Evolutionary conservation across 2,329 filamentous ascomycete genomes (phyloP).

Genomic region (Rhexocercosporidium sp.): DNA sequence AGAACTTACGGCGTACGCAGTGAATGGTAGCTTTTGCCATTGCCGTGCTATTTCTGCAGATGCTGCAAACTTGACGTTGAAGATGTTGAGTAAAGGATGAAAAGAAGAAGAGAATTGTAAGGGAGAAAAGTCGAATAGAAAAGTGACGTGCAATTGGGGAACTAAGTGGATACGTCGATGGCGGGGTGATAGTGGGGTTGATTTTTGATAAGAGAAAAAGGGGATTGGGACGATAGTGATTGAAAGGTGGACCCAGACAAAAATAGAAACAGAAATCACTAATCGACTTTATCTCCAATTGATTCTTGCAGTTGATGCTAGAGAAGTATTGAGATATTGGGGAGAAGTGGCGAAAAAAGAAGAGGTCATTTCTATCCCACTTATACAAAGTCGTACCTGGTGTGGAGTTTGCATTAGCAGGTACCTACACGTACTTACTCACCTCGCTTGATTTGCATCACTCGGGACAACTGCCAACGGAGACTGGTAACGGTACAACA

Average conservation of each 20-base stretch:
- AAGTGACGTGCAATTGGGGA: not conserved
- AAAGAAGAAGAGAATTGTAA: too few species aligned
- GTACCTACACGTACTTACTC: not conserved
- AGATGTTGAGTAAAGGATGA: not conserved
- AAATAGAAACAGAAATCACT: not conserved
- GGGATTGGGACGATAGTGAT: not conserved
- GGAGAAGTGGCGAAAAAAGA: not conserved
- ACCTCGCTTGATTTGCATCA: not conserved
- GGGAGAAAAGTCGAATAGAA: not conserved
- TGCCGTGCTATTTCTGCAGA: too few species aligned
- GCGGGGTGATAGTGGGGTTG: conserved; percentile 23
- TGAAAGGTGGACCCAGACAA: not conserved
- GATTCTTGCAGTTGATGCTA: not conserved
- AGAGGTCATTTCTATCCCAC: not conserved
- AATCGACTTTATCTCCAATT: too few species aligned
- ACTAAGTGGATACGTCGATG: conserved; percentile 9
- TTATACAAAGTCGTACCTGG: not conserved
- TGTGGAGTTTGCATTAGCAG: not conserved
- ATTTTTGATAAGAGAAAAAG: conserved; percentile 5
- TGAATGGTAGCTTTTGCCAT: conserved; percentile 55
- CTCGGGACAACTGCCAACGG: not conserved
- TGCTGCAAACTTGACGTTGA: not conserved
- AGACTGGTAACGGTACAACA: not conserved
- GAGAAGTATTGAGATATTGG: not conserved
- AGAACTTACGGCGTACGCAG: conserved; percentile 61